A percentile compares a stretch with the other conserved stretches of the same genome.
Evolutionary conservation across 2,329 filamentous ascomycete genomes (phyloP).

Genomic region (Botrytis squamosa): DNA sequence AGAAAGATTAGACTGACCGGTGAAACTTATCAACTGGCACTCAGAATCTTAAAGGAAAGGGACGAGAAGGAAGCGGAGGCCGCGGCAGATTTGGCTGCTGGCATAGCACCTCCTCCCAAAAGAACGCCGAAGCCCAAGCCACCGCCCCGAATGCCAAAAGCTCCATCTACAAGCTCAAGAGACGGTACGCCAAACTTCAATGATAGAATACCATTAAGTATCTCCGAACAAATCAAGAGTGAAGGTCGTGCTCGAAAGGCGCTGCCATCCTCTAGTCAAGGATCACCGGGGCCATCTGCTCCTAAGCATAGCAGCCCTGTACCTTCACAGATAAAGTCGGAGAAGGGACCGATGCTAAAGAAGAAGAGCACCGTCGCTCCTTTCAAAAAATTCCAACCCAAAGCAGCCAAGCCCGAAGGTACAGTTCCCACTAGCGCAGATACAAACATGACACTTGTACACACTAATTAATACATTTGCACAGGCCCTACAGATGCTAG

Average conservation of each 20-base stretch:
- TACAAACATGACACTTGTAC: background rate
- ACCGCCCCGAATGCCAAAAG: conserved; percentile 30
- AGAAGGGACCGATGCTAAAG: conserved; percentile 27
- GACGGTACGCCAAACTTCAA: conserved; percentile 28
- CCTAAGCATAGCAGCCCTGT: conserved; percentile 29
- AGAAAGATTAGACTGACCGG: conserved; percentile 31
- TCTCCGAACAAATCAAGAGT: conserved; percentile 38
- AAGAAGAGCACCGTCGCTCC: conserved; percentile 34
- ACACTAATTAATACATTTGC: conserved; percentile 5
- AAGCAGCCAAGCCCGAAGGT: conserved; percentile 31
- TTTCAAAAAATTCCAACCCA: conserved; percentile 29
- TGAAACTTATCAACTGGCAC: conserved; percentile 32
- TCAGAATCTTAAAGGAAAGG: conserved; percentile 34
- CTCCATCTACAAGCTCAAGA: conserved; percentile 29
- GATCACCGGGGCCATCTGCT: conserved; percentile 31
- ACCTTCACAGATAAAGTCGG: conserved; percentile 17
- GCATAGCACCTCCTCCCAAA: conserved; percentile 11
- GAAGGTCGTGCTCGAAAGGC: conserved; percentile 35
- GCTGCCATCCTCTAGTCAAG: conserved; percentile 32
- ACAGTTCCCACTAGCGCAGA: background rate
- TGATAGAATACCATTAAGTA: conserved; percentile 31
- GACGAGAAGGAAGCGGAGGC: conserved; percentile 29
- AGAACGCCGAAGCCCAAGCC: conserved; percentile 22
- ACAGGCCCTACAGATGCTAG: conserved; percentile 21
- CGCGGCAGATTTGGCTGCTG: conserved; percentile 17